These are phyloP conservation scores for Penicillium sp. DNA, from an alignment of 2,329 filamentous ascomycete species.

Conservation along the genomic window DNA sequence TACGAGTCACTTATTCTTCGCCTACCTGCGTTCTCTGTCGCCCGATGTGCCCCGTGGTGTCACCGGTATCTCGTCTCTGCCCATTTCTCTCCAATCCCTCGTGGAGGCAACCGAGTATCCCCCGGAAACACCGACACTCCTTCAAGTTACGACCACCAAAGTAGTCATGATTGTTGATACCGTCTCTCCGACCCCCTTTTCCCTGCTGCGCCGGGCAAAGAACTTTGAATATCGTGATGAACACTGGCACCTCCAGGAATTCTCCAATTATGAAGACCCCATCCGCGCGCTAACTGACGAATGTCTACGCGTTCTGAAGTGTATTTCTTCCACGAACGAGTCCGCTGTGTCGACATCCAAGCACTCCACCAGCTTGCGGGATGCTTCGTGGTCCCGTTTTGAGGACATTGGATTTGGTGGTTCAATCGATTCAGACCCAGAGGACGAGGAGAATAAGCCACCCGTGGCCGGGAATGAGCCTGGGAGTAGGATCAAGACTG, in stretches of 20 bases:
- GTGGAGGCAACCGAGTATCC: slow-evolving; percentile 93
- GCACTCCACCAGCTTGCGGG: slow-evolving; percentile 69
- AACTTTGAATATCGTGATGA: slow-evolving; percentile 94
- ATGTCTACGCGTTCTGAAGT: slow-evolving; percentile 83
- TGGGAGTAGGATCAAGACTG: slow-evolving; percentile 58
- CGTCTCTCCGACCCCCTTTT: slow-evolving; percentile 91
- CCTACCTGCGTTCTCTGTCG: slow-evolving; percentile 84
- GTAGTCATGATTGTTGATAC: slow-evolving; percentile 96
- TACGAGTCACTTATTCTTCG: slow-evolving; percentile 95
- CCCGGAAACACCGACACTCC: slow-evolving; percentile 70
- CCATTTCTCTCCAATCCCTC: slow-evolving; percentile 85
- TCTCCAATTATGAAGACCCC: slow-evolving; percentile 86
- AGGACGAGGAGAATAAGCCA: slow-evolving; percentile 51
- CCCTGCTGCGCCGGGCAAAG: slow-evolving; percentile 82
- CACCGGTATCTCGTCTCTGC: slow-evolving; percentile 79
- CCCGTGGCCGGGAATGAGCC: slow-evolving; percentile 34
- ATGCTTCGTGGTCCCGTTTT: slow-evolving; percentile 95
- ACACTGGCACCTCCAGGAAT: slow-evolving; percentile 78
- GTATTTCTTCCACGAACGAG: slow-evolving; percentile 85
- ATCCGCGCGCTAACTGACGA: slow-evolving; percentile 87
- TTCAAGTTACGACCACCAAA: slow-evolving; percentile 78
- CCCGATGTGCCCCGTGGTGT: slow-evolving; percentile 69
- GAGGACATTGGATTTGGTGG: slow-evolving; percentile 90
- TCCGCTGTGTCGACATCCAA: slow-evolving; percentile 70
- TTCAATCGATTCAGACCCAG: slow-evolving; percentile 63